Percentiles rank a stretch among this genome's conserved stretches.
Evolutionary conservation across 2,329 filamentous ascomycete species (phyloP).

Genomic region (Calonectria leucothoes): DNA sequence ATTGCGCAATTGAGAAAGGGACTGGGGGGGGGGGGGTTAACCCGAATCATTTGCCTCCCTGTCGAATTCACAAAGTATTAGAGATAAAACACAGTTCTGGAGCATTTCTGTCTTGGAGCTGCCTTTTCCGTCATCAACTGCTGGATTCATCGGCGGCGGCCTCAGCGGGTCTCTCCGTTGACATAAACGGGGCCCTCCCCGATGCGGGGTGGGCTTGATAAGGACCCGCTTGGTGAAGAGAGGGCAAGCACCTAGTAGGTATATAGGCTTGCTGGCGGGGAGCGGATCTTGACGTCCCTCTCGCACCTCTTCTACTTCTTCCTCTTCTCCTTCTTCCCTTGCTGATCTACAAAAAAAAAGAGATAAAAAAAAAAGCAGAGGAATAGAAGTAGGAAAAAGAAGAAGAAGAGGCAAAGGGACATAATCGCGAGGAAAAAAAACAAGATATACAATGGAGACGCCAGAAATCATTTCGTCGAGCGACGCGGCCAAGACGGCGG

Average conservation of each 20-base stretch:
- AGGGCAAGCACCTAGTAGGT: no score
- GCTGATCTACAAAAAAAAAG: background rate
- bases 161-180: background rate
- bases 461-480: constrained; percentile 40
- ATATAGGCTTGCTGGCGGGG: background rate
- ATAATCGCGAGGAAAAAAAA: background rate
- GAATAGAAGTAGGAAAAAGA: background rate
- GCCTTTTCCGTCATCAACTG: background rate
- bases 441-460: constrained; percentile 28
- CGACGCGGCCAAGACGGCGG: constrained; percentile 42
- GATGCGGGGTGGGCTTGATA: background rate
- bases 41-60: no score
- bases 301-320: background rate
- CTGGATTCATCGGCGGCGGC: background rate
- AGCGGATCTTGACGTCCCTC: background rate
- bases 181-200: background rate
- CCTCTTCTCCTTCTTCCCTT: background rate
- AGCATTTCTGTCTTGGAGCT: background rate
- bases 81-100: background rate
- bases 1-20: background rate
- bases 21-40: no score
- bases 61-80: background rate
- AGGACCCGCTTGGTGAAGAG: background rate
- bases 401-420: background rate
- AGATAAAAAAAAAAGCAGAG: background rate